phyloP scores from a whole-genome alignment of 345 rosid species.

The Punica granatum region DNA sequence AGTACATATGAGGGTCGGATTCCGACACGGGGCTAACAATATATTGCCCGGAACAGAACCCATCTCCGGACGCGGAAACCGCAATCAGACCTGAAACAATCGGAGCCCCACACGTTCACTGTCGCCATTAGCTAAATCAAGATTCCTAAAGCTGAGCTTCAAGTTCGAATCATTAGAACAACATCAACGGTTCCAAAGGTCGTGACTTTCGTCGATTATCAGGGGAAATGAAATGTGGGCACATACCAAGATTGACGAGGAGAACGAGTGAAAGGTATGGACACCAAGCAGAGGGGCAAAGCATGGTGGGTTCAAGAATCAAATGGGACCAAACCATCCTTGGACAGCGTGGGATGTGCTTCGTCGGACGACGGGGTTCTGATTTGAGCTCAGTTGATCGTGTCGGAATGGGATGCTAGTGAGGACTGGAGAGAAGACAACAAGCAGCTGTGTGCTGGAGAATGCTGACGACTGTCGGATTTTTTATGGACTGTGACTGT shows the following conservation, averaged over 20 bases:
- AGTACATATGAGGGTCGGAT: slow-evolving; percentile 41
- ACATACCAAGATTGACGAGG: slow-evolving; percentile 12
- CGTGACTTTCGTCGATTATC: not conserved
- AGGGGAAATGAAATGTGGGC: not conserved
- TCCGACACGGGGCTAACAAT: slow-evolving; percentile 24
- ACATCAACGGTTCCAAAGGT: not conserved
- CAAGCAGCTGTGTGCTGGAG: not conserved
- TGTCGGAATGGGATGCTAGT: not conserved
- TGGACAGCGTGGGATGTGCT: not conserved
- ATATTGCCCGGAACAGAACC: slow-evolving; percentile 70
- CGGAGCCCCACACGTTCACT: not conserved
- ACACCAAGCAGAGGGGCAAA: not conserved
- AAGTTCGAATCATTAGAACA: not conserved
- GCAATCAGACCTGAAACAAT: slow-evolving; percentile 29
- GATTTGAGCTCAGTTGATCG: no score
- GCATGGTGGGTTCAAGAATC: slow-evolving; percentile 8
- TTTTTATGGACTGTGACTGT: no score
- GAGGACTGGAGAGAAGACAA: not conserved
- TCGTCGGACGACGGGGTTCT: not conserved
- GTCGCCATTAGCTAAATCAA: not conserved
- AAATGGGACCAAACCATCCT: not conserved
- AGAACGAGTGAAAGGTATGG: not conserved
- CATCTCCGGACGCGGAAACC: slow-evolving; percentile 34
- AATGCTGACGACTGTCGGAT: no score
- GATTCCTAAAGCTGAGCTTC: not conserved